Evolutionary conservation across 495 filamentous ascomycete genomes (phyloP).

Genomic region (Hyaloscypha hepaticicola): DNA sequence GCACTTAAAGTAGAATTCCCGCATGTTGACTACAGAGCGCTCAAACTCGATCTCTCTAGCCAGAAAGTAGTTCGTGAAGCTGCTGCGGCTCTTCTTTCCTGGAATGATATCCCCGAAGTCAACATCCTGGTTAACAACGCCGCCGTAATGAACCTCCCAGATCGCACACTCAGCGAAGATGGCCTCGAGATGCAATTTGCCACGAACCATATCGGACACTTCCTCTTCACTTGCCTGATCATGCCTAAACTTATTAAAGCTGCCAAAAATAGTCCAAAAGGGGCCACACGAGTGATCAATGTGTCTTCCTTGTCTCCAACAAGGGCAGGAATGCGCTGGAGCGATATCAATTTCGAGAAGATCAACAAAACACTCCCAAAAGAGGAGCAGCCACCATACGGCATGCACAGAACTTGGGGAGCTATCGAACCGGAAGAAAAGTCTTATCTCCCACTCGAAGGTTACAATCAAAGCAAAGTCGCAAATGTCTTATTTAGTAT

Average conservation of each 20-base stretch:
- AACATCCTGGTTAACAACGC: constrained; percentile 71
- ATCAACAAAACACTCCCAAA: not conserved
- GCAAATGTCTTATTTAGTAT: constrained; percentile 51
- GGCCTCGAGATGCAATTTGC: constrained; percentile 58
- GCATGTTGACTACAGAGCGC: constrained; percentile 38
- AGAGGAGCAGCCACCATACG: constrained; percentile 35
- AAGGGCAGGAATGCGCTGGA: constrained; percentile 7
- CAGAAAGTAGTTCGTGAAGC: constrained; percentile 44
- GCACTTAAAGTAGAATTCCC: constrained; percentile 38
- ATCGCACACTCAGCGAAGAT: constrained; percentile 37
- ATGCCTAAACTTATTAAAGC: constrained; percentile 42
- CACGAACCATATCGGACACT: constrained; percentile 60
- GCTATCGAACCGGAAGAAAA: constrained; percentile 35
- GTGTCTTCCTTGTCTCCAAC: constrained; percentile 39
- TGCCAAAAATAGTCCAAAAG: constrained; percentile 29
- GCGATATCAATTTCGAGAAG: constrained; percentile 8
- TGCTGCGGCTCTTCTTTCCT: constrained; percentile 40
- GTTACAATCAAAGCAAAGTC: constrained; percentile 51
- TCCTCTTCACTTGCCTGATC: constrained; percentile 51
- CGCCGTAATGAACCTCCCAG: constrained; percentile 57
- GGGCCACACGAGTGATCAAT: constrained; percentile 41
- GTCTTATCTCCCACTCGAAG: constrained; percentile 45
- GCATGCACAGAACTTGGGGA: constrained; percentile 33
- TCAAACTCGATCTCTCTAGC: constrained; percentile 45
- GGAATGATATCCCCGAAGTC: constrained; percentile 34